phyloP scores from a whole-genome alignment of 495 filamentous ascomycete species.

The Sphaerosporella brunnea region DNA sequence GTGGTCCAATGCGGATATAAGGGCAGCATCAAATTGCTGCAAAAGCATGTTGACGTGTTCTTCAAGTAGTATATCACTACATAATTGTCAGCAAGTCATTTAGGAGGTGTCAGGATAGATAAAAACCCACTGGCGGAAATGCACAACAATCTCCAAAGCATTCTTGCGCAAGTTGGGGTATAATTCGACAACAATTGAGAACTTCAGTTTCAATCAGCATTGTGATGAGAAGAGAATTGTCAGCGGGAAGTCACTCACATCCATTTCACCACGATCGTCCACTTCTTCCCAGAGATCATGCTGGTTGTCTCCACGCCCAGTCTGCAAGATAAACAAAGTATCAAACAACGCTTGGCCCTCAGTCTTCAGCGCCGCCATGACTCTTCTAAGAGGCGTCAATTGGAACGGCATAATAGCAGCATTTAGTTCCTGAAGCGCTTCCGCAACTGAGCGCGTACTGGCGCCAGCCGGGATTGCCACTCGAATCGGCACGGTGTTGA shows the following conservation, averaged over 20 bases:
- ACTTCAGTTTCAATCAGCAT: too few relatives aligned
- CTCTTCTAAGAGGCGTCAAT: constrained; percentile 46
- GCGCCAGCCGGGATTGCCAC: constrained; percentile 30
- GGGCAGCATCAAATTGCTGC: constrained; percentile 32
- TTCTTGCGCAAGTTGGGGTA: constrained; percentile 35
- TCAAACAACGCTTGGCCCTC: constrained; percentile 45
- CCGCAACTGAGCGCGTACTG: constrained; percentile 36
- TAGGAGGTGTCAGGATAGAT: not conserved
- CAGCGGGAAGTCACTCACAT: constrained; percentile 34
- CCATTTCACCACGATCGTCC: constrained; percentile 56
- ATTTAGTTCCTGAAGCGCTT: constrained; percentile 39
- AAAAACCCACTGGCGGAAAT: constrained; percentile 29
- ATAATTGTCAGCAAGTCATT: constrained; percentile 15
- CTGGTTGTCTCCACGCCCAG: constrained; percentile 29
- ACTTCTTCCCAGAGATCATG: constrained; percentile 44
- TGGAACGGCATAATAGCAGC: constrained; percentile 43
- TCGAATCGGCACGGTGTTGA: constrained; percentile 73
- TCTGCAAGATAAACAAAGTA: constrained; percentile 57
- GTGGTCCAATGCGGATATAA: constrained; percentile 31
- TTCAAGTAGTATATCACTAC: constrained; percentile 29
- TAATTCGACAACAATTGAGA: constrained; percentile 51
- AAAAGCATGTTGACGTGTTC: constrained; percentile 30
- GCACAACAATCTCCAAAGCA: constrained; percentile 30
- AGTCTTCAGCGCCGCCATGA: constrained; percentile 33
- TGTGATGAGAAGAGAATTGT: too few relatives aligned